Conservation (phyloP, 192 early-diverging fungal species). For the Linnemannia schmuckeri region DNA sequence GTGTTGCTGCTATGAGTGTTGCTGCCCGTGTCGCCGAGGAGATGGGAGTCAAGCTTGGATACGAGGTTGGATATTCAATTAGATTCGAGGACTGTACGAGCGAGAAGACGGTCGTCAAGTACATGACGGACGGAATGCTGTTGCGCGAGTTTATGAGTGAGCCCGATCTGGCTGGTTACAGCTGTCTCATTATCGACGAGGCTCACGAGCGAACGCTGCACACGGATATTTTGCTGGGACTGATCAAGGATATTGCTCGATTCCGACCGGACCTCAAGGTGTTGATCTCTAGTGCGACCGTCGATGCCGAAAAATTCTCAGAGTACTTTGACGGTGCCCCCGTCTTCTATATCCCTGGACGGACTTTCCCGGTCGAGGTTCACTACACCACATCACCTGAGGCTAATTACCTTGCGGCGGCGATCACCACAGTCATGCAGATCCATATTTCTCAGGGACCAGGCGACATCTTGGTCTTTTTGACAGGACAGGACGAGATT, state of each 20-base stretch:
- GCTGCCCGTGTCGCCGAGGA: conserved; percentile 98
- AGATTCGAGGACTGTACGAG: conserved; percentile 98
- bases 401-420: conserved; percentile 95
- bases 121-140: conserved; percentile 99
- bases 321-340: conserved; percentile 95
- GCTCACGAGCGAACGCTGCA: conserved; percentile 97
- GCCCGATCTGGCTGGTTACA: conserved; percentile 91
- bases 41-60: conserved; percentile 92
- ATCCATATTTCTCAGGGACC: conserved; percentile 91
- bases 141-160: conserved; percentile 98
- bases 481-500: conserved; percentile 99
- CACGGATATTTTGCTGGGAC: conserved; percentile 96
- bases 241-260: conserved; percentile 96
- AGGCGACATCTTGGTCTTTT: conserved; percentile 95
- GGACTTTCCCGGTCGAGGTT: conserved; percentile 93
- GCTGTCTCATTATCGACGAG: conserved; percentile 97
- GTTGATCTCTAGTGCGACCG: conserved; percentile 96
- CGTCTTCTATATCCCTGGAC: conserved; percentile 95
- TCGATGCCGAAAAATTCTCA: conserved; percentile 97
- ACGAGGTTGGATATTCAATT: conserved; percentile 96
- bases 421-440: conserved; percentile 92
- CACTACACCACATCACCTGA: conserved; percentile 97
- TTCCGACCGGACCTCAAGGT: conserved; percentile 95
- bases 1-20: conserved; percentile 98
- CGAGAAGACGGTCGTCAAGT: conserved; percentile 95